phyloP scores from a whole-genome alignment of 176 grass and related monocot genomes.

The Aegilops sharonensis region DNA sequence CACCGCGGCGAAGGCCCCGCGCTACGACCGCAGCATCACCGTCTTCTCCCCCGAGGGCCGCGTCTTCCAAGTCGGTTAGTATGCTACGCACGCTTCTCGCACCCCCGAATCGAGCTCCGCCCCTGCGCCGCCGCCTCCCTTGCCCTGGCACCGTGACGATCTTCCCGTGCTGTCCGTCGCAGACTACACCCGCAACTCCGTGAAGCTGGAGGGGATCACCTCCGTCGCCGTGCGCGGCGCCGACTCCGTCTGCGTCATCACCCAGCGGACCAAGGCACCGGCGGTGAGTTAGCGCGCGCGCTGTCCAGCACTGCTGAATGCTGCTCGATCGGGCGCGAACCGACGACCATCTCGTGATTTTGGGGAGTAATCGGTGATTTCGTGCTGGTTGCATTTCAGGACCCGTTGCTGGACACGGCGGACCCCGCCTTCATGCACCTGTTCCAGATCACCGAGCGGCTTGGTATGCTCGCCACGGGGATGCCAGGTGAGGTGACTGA shows the following conservation, averaged over 20 bases:
- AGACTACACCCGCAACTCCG: slow-evolving; percentile 64
- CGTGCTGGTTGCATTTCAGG: slow-evolving; percentile 30
- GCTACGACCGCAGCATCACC: slow-evolving; percentile 50
- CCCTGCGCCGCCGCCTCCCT: not conserved
- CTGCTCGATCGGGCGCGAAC: not conserved
- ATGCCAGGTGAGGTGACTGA: slow-evolving; percentile 55
- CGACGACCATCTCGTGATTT: not conserved
- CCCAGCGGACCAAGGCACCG: slow-evolving; percentile 39
- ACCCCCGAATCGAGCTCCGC: not conserved
- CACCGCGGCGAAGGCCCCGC: not conserved
- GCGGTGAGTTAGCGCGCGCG: slow-evolving; percentile 26
- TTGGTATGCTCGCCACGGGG: slow-evolving; percentile 51
- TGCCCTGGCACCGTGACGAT: not conserved
- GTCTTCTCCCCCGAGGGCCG: slow-evolving; percentile 56
- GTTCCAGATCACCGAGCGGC: slow-evolving; percentile 53
- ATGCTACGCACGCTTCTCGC: not conserved
- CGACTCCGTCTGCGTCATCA: slow-evolving; percentile 52
- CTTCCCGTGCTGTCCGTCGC: not conserved
- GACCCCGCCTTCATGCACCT: slow-evolving; percentile 30
- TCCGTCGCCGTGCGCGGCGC: slow-evolving; percentile 59
- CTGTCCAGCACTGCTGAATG: not conserved
- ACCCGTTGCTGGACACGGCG: slow-evolving; percentile 42
- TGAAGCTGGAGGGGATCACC: slow-evolving; percentile 55
- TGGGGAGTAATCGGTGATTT: not conserved
- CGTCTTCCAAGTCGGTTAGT: slow-evolving; percentile 67